phyloP scores from a whole-genome alignment of 441 rosid genomes.

The Erysimum cheiri region DNA sequence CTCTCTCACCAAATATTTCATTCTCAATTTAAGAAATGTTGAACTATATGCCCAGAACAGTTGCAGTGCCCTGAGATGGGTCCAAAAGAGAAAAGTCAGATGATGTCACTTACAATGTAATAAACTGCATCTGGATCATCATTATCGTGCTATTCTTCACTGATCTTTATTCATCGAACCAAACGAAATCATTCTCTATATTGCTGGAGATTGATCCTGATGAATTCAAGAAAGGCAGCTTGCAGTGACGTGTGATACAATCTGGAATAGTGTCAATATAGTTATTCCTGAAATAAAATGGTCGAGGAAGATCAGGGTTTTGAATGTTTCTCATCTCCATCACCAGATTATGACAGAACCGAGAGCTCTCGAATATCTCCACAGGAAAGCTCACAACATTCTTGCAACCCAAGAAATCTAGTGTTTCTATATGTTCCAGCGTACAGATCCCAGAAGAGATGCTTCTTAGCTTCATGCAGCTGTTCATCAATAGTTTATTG shows the following conservation, averaged over 20 bases:
- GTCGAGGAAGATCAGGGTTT: slow-evolving; percentile 30
- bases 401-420: slow-evolving; percentile 35
- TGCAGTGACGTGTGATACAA: slow-evolving; percentile 35
- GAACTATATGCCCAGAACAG: too few relatives aligned
- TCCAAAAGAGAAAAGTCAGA: too few relatives aligned
- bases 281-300: slow-evolving; percentile 28
- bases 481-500: slow-evolving; percentile 35
- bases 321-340: slow-evolving; percentile 29
- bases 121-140: not conserved
- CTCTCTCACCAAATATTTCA: too few relatives aligned
- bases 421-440: slow-evolving; percentile 32
- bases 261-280: slow-evolving; percentile 35
- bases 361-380: slow-evolving; percentile 33
- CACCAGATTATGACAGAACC: slow-evolving; percentile 37
- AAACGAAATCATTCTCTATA: slow-evolving; percentile 21
- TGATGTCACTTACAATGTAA: not conserved
- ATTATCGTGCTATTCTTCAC: not conserved
- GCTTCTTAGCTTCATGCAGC: slow-evolving; percentile 35
- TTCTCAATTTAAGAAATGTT: too few relatives aligned
- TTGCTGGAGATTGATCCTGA: slow-evolving; percentile 26
- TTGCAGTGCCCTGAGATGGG: too few relatives aligned
- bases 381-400: slow-evolving; percentile 35
- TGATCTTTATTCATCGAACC: slow-evolving; percentile 26
- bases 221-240: slow-evolving; percentile 35
- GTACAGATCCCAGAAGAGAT: slow-evolving; percentile 14